A percentile compares a stretch with the other conserved stretches of the same genome.
phyloP scores from a whole-genome alignment of 2,329 filamentous ascomycete species.

The Phyllosticta capitalensis region DNA sequence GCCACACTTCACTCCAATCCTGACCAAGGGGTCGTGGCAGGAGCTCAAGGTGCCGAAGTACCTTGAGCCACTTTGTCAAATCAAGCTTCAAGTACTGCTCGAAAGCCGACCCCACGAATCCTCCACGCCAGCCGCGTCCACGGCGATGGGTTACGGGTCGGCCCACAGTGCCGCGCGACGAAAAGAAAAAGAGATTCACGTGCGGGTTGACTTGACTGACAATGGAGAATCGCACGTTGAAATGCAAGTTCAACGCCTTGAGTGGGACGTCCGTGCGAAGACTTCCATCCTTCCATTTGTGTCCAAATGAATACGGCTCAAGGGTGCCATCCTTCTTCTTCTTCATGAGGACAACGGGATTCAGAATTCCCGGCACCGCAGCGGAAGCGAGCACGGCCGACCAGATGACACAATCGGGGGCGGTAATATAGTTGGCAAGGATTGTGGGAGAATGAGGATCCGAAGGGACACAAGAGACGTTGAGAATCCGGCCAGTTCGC shows the following conservation, averaged over 20 bases:
- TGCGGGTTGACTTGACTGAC: slow-evolving; percentile 86
- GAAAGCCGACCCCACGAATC: slow-evolving; percentile 70
- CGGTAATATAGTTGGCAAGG: slow-evolving; percentile 88
- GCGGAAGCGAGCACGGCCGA: slow-evolving; percentile 90
- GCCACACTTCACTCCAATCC: slow-evolving; percentile 94
- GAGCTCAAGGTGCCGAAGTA: slow-evolving; percentile 83
- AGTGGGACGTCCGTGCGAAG: slow-evolving; percentile 91
- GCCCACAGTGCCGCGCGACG: slow-evolving; percentile 81
- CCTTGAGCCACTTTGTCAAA: slow-evolving; percentile 94
- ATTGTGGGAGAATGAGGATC: slow-evolving; percentile 91
- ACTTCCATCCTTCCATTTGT: slow-evolving; percentile 98
- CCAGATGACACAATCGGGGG: slow-evolving; percentile 97
- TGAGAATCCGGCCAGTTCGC: slow-evolving; percentile 85
- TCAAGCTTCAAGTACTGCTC: slow-evolving; percentile 97
- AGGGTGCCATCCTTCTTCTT: slow-evolving; percentile 70
- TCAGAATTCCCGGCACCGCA: slow-evolving; percentile 90
- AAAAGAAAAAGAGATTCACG: slow-evolving; percentile 98
- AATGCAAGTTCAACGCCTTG: slow-evolving; percentile 87
- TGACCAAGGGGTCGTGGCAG: slow-evolving; percentile 83
- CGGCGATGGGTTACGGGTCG: slow-evolving; percentile 45
- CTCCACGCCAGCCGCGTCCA: slow-evolving; percentile 11
- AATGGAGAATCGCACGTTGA: slow-evolving; percentile 97
- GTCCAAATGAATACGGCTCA: slow-evolving; percentile 87
- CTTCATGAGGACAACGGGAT: slow-evolving; percentile 86
- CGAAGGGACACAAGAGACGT: slow-evolving; percentile 90